These are phyloP conservation scores for Dryadomyces quercivorus DNA, from an alignment of 2,329 filamentous ascomycete genomes.

Conservation along the genomic window DNA sequence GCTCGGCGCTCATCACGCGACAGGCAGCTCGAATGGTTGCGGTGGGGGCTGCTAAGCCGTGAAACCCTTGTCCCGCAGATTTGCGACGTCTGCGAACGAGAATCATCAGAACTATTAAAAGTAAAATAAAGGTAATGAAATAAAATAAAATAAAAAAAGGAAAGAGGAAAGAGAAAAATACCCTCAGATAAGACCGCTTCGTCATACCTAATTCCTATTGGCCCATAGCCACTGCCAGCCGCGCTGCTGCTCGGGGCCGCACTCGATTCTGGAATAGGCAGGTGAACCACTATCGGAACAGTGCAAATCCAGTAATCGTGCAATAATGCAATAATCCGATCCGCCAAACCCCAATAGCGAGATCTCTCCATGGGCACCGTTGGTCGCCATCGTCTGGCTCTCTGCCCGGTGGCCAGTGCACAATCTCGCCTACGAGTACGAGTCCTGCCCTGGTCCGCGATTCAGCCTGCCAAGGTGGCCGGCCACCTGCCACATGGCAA, in stretches of 20 bases:
- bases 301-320: neutral
- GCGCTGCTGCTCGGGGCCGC: neutral
- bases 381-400: too few species aligned
- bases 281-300: neutral
- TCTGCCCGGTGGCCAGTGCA: too few species aligned
- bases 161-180: too few species aligned
- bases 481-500: neutral
- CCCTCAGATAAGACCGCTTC: neutral
- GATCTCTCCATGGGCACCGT: too few species aligned
- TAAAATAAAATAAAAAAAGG: neutral
- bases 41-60: neutral
- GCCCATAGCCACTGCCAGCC: neutral
- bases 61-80: too few species aligned
- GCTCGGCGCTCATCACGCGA: neutral
- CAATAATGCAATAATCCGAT: too few species aligned
- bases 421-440: neutral
- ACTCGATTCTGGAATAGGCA: neutral
- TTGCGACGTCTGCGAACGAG: too few species aligned
- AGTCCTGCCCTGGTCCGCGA: too few species aligned
- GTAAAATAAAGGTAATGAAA: too few species aligned
- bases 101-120: too few species aligned
- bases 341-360: too few species aligned
- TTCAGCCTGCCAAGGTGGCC: neutral
- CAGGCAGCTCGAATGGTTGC: neutral
- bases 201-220: neutral